Evolutionary conservation across 1,284 basidiomycete species (phyloP).

Genomic region (Gastroboletus turbinatus): DNA sequence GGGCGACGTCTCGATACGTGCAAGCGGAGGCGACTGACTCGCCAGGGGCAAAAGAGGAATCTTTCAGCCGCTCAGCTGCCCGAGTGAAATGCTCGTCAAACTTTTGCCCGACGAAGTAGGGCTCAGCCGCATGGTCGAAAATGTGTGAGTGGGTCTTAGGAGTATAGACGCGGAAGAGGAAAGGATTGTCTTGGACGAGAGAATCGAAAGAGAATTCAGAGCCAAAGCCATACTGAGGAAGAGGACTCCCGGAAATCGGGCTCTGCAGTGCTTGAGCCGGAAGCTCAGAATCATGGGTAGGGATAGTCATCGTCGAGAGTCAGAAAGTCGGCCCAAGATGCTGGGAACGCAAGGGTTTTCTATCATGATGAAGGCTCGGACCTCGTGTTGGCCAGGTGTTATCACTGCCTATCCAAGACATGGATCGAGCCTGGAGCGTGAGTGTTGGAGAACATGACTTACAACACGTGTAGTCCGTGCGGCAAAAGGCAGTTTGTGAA

Average conservation of each 20-base stretch:
- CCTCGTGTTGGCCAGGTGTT: constrained; percentile 36
- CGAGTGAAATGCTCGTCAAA: constrained; percentile 52
- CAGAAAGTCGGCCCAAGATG: constrained; percentile 7
- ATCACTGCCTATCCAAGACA: constrained; percentile 32
- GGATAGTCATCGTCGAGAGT: constrained; percentile 27
- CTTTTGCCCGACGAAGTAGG: constrained; percentile 62
- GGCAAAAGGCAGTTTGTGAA: background rate
- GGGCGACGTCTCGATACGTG: constrained; percentile 61
- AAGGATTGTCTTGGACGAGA: constrained; percentile 62
- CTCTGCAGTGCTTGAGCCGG: constrained; percentile 22
- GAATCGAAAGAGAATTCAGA: constrained; percentile 58
- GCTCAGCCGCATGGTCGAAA: constrained; percentile 48
- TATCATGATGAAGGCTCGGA: constrained; percentile 17
- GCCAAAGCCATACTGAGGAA: constrained; percentile 74
- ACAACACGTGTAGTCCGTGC: constrained; percentile 26
- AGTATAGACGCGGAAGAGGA: constrained; percentile 76
- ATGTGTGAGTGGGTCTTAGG: constrained; percentile 58
- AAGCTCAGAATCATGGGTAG: constrained; percentile 15
- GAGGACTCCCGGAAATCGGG: constrained; percentile 26
- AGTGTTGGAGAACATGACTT: constrained; percentile 13
- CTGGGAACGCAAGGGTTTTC: constrained; percentile 25
- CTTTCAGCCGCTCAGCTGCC: constrained; percentile 40
- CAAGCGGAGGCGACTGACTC: constrained; percentile 36
- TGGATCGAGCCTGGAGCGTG: constrained; percentile 3
- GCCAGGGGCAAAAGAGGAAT: constrained; percentile 23